Conservation (phyloP, 805 yeast genomes). For the Candida railenensis region DNA sequence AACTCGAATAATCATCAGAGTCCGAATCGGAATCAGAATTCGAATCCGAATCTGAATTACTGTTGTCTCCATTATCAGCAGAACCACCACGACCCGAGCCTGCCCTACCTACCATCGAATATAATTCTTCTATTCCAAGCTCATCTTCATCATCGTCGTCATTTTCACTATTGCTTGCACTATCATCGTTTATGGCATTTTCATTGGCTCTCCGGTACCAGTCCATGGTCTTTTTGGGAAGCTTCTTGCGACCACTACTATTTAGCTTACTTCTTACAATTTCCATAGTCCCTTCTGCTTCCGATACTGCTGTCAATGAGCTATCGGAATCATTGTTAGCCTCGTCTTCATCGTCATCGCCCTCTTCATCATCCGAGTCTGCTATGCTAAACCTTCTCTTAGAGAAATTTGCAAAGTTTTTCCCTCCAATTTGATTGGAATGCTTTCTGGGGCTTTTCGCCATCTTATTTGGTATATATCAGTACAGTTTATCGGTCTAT, state of each 20-base stretch:
- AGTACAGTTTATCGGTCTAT: background rate
- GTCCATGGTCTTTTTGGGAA: slow-evolving; percentile 10
- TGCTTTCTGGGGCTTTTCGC: slow-evolving; percentile 33
- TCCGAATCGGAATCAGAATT: slow-evolving; percentile 16
- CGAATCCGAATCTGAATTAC: slow-evolving; percentile 4
- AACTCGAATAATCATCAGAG: slow-evolving; percentile 37
- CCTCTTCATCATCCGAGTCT: slow-evolving; percentile 13
- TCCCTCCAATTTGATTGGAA: slow-evolving; percentile 26
- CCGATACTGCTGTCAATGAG: slow-evolving; percentile 40
- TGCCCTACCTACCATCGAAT: slow-evolving; percentile 18
- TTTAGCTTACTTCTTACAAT: background rate
- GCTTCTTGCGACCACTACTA: slow-evolving; percentile 4
- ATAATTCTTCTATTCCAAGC: slow-evolving; percentile 20
- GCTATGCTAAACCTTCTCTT: slow-evolving; percentile 35
- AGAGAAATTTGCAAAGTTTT: slow-evolving; percentile 21
- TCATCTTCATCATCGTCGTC: slow-evolving; percentile 11
- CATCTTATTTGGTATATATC: slow-evolving; percentile 14
- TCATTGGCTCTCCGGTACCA: slow-evolving; percentile 5
- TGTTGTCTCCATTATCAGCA: slow-evolving; percentile 6
- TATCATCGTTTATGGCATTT: background rate
- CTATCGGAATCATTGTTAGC: slow-evolving; percentile 26
- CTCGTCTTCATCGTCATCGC: slow-evolving; percentile 3
- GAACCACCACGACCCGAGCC: slow-evolving; percentile 4
- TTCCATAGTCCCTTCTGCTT: slow-evolving; percentile 14
- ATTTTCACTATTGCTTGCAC: slow-evolving; percentile 7